Percentiles rank a stretch among this genome's conserved stretches.
Evolutionary conservation across 352 stramenopile genomes (phyloP).

Genomic region (Phytophthora cryptogea): DNA sequence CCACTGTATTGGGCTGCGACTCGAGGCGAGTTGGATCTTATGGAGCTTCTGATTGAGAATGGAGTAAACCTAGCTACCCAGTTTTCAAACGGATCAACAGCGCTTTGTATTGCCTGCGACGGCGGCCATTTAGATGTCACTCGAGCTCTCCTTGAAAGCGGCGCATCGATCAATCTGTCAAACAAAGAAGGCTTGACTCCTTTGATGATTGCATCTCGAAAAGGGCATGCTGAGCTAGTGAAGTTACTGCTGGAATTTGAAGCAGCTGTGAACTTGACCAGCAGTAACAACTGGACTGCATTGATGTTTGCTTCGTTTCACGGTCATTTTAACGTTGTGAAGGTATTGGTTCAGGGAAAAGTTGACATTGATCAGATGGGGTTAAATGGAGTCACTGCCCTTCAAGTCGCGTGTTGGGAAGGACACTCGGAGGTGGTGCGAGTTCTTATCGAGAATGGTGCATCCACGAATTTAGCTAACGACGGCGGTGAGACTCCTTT

Average conservation of each 20-base stretch:
- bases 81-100: neutral
- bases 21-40: neutral
- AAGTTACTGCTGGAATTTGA: neutral
- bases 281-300: conserved; percentile 7
- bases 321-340: conserved; percentile 2
- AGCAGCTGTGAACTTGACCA: neutral
- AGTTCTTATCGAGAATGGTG: neutral
- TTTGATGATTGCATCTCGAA: neutral
- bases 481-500: neutral
- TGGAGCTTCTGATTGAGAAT: neutral
- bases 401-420: conserved; percentile 14
- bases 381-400: conserved; percentile 7
- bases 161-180: neutral
- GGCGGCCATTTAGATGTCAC: neutral
- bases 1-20: too few relatives aligned
- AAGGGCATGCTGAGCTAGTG: neutral
- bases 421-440: too few relatives aligned
- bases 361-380: neutral
- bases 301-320: conserved; percentile 10
- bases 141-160: neutral
- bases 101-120: neutral
- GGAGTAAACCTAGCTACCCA: neutral
- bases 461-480: neutral
- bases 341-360: conserved; percentile 3
- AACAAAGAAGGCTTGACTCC: neutral